phyloP scores from a whole-genome alignment of 331 rosid genomes.

The Quercus phellos region DNA sequence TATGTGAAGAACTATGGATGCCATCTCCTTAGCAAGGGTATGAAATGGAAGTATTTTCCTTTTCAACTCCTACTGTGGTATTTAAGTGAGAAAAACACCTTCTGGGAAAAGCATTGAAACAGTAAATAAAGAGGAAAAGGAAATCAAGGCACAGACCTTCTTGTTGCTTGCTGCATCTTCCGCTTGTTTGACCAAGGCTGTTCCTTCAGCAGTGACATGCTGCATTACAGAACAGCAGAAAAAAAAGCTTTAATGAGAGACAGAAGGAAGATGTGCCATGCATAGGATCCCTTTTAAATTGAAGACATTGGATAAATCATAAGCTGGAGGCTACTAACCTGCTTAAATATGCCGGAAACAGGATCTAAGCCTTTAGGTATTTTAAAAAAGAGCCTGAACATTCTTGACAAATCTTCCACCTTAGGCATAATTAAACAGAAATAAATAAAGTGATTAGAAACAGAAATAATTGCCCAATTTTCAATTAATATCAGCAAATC shows the following conservation, averaged over 20 bases:
- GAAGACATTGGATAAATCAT: not conserved
- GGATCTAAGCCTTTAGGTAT: slow-evolving; percentile 84
- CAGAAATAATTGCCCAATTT: slow-evolving; percentile 1
- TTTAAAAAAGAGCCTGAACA: slow-evolving; percentile 92
- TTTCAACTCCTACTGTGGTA: not conserved
- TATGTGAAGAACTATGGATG: not conserved
- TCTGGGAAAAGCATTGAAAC: slow-evolving; percentile 1
- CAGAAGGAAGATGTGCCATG: slow-evolving; percentile 2
- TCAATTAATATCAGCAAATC: not conserved
- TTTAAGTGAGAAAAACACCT: not conserved
- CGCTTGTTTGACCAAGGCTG: slow-evolving; percentile 84
- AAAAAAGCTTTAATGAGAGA: slow-evolving; percentile 1
- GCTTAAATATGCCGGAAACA: slow-evolving; percentile 79
- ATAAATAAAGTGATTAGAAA: slow-evolving; percentile 4
- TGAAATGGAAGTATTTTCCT: not conserved
- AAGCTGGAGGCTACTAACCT: slow-evolving; percentile 39
- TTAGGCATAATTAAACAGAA: slow-evolving; percentile 14
- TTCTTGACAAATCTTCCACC: slow-evolving; percentile 85
- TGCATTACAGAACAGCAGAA: slow-evolving; percentile 28
- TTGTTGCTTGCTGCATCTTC: slow-evolving; percentile 91
- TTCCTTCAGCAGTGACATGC: slow-evolving; percentile 95
- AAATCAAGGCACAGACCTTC: slow-evolving; percentile 42
- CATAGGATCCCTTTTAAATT: not conserved
- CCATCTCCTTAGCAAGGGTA: not conserved
- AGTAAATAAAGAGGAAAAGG: slow-evolving; percentile 7